Base-by-base conservation (phyloP, 2,329 filamentous ascomycete genomes). In the Diplodia scrobiculata region DNA sequence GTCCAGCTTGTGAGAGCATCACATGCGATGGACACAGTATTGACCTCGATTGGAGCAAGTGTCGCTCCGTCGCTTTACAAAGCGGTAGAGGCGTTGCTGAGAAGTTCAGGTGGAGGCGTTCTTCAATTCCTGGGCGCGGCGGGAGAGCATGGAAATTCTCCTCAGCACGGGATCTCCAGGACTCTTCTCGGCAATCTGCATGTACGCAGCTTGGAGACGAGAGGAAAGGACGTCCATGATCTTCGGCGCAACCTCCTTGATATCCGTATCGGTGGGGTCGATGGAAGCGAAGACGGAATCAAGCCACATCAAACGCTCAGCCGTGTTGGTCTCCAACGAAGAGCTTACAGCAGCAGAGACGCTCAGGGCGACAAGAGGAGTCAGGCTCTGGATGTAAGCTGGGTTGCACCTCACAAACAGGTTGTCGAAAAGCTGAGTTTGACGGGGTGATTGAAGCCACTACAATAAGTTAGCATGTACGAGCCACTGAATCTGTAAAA, bases 371-470 rank as follows among this genome's bases (percentile, higher is more conserved):
- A 88, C 81, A 48, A 89, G 81, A 1, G 85, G 82, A 34, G 84
- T 82, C 19, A 88, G 80, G 47, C 80, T 78, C 19, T 77, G 77
- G 27, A 89, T 77, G 73, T 86, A 89, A 9, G 77, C 75, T 0
- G 86, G 86, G 67, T 84, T 83, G 70, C 84, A 80, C 65, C 80
- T 82, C 25, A 85, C 80, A 72, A 89, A 88, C 62, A 88, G 79
- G 32, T 82, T 80, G 73, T 88, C 85, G 72, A 88, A 89, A n/a
- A 89, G 78, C 53, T 84, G 82, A 17, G 80, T 79, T 69, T 87
- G 84, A 65, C 84, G 83, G 36, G 77, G 74, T 5, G 86, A 89
- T 78, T 87, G 86, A 55, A 89, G 79, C 87, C 87, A 89, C 80
- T 80, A 70, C 17, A 38, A 14, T n/a, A n/a, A 3, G 27, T 63